Evolutionary conservation across 2,329 filamentous ascomycete species (phyloP).

Genomic region (Furcasterigmium furcatum): DNA sequence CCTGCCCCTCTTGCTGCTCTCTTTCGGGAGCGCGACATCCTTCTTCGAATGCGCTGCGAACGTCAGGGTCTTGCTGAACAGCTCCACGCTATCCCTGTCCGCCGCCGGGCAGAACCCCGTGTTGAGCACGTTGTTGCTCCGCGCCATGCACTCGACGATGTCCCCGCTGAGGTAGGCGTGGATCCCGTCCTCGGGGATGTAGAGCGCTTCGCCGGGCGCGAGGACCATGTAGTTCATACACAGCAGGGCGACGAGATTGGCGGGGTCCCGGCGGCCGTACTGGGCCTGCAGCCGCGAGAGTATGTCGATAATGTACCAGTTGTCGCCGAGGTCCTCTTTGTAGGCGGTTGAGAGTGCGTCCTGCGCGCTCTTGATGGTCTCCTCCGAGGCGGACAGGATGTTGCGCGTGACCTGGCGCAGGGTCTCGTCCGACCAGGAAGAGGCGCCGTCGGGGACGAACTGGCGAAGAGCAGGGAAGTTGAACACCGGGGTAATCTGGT

Average conservation of each 20-base stretch:
- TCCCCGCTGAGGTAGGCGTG: conserved; percentile 72
- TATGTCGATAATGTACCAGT: conserved; percentile 60
- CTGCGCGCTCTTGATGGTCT: conserved; percentile 51
- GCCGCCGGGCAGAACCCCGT: conserved; percentile 69
- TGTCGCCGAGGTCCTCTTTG: conserved; percentile 40
- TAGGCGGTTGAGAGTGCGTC: conserved; percentile 46
- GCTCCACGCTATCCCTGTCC: conserved; percentile 60
- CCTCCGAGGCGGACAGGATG: conserved; percentile 51
- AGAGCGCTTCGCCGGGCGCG: conserved; percentile 63
- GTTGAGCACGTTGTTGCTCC: conserved; percentile 72
- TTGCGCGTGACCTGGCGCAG: conserved; percentile 53
- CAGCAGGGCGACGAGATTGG: conserved; percentile 64
- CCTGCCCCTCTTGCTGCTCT: conserved; percentile 35
- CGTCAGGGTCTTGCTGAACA: conserved; percentile 60
- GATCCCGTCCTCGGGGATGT: conserved; percentile 70
- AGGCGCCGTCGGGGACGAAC: conserved; percentile 44
- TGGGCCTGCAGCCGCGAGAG: conserved; percentile 62
- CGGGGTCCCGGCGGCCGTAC: conserved; percentile 62
- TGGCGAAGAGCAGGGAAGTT: conserved; percentile 48
- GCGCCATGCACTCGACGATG: conserved; percentile 77
- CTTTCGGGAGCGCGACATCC: conserved; percentile 48
- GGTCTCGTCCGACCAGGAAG: conserved; percentile 51
- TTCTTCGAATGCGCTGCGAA: conserved; percentile 59
- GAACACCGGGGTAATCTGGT: conserved; percentile 57
- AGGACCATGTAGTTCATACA: conserved; percentile 74